phyloP scores from a whole-genome alignment of 805 yeast genomes.

The Metschnikowia cerradonensis region DNA sequence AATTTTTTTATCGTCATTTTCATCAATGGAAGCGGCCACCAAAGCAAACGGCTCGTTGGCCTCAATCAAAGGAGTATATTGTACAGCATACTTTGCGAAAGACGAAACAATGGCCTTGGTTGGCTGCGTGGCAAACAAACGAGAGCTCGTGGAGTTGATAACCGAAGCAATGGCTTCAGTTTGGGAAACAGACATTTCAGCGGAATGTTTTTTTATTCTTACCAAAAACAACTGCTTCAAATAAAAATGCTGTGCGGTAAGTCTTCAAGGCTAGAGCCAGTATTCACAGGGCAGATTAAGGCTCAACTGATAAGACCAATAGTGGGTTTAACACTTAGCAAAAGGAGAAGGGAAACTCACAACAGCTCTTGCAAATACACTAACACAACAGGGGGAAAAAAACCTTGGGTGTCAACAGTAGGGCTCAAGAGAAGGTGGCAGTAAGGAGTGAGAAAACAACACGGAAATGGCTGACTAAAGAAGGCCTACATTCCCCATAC shows the following conservation, averaged over 20 bases:
- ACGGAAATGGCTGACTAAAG: slow-evolving; percentile 1
- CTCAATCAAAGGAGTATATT: slow-evolving; percentile 30
- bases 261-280: not conserved
- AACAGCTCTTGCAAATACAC: not conserved
- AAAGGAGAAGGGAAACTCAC: not conserved
- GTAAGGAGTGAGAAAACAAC: not conserved
- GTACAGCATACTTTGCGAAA: slow-evolving; percentile 24
- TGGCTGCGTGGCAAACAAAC: slow-evolving; percentile 44
- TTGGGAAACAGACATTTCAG: slow-evolving; percentile 10
- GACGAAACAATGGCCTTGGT: slow-evolving; percentile 40
- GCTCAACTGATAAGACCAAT: slow-evolving; percentile 1
- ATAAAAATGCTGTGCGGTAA: not conserved
- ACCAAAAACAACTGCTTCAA: too few species aligned
- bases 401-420: not conserved
- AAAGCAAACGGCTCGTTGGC: slow-evolving; percentile 52
- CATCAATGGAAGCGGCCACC: slow-evolving; percentile 32
- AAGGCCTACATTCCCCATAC: slow-evolving; percentile 2
- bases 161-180: slow-evolving; percentile 21
- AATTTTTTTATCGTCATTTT: slow-evolving; percentile 7
- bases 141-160: slow-evolving; percentile 23
- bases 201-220: too few species aligned
- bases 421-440: not conserved
- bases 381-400: not conserved
- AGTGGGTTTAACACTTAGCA: not conserved
- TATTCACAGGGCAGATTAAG: not conserved